These are phyloP conservation scores for Volvox reticuliferus DNA, from an alignment of 139 green algal genomes.

Conservation along the genomic window DNA sequence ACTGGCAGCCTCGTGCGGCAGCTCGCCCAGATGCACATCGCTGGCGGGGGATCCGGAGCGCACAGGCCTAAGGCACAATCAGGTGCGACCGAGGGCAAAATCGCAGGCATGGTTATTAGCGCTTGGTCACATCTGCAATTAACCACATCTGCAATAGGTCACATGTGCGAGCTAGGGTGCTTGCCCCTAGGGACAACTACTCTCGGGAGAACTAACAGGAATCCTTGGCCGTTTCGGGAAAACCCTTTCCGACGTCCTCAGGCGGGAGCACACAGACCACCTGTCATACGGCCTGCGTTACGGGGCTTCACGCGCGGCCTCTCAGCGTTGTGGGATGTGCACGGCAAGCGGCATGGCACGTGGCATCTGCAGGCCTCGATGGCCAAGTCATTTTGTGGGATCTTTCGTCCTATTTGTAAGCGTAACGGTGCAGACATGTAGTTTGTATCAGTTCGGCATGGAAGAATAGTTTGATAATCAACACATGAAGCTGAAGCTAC, in stretches of 20 bases:
- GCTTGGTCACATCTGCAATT: too few relatives aligned
- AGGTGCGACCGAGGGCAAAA: too few relatives aligned
- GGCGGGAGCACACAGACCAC: neutral
- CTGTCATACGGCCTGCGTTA: constrained; percentile 1
- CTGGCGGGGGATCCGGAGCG: neutral
- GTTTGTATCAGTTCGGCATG: too few relatives aligned
- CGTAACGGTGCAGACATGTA: neutral
- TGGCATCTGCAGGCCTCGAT: constrained; percentile 21
- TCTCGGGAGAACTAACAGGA: neutral
- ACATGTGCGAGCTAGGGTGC: too few relatives aligned
- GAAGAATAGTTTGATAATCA: too few relatives aligned
- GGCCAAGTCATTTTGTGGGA: constrained; percentile 29
- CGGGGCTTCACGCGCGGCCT: neutral
- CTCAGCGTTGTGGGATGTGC: neutral
- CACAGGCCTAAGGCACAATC: neutral
- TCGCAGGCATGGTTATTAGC: too few relatives aligned
- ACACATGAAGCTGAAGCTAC: too few relatives aligned
- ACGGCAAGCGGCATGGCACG: neutral
- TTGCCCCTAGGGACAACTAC: too few relatives aligned
- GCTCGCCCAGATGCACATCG: constrained; percentile 2
- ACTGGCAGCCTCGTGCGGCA: neutral
- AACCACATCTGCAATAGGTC: too few relatives aligned
- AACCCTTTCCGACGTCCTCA: neutral
- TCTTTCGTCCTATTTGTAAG: constrained; percentile 27
- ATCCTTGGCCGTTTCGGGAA: neutral